Conservation (phyloP, 768 basidiomycete genomes). For the Amyloporia xantha region DNA sequence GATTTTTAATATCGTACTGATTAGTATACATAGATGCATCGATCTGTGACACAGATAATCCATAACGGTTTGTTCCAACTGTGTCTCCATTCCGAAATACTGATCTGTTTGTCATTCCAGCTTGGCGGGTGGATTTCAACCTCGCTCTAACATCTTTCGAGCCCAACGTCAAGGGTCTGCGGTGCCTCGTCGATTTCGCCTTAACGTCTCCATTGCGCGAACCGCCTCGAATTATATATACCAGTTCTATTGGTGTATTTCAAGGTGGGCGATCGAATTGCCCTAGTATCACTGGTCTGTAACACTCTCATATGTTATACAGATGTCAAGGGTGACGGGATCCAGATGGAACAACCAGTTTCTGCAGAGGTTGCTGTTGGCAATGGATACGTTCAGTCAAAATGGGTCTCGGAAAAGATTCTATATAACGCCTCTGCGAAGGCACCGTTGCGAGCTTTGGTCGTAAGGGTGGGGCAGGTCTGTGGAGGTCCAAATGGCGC, state of each 20-base stretch:
- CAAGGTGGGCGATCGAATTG: constrained; percentile 2
- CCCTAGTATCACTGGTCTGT: too few relatives aligned
- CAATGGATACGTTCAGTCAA: constrained; percentile 31
- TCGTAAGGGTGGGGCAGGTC: constrained; percentile 40
- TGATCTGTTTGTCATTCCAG: constrained; percentile 8
- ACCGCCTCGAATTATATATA: constrained; percentile 19
- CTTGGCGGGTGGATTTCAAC: constrained; percentile 39
- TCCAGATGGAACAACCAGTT: too few relatives aligned
- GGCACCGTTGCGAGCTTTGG: constrained; percentile 29
- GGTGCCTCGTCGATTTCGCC: constrained; percentile 9
- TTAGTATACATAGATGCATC: constrained; percentile 4
- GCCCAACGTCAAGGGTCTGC: constrained; percentile 23
- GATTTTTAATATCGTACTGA: constrained; percentile 1
- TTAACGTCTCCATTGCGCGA: background rate
- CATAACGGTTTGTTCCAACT: constrained; percentile 29
- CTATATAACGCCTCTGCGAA: constrained; percentile 24
- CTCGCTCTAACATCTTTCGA: constrained; percentile 32
- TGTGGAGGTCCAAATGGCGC: constrained; percentile 31
- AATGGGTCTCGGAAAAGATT: constrained; percentile 31
- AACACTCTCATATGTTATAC: background rate
- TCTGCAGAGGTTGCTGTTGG: constrained; percentile 4
- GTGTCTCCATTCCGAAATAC: background rate
- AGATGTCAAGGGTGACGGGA: constrained; percentile 1
- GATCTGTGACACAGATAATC: constrained; percentile 10
- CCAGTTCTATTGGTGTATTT: constrained; percentile 7